These are phyloP conservation scores for Prunella vulgaris DNA, from an alignment of 257 asterid species.

Conservation along the genomic window DNA sequence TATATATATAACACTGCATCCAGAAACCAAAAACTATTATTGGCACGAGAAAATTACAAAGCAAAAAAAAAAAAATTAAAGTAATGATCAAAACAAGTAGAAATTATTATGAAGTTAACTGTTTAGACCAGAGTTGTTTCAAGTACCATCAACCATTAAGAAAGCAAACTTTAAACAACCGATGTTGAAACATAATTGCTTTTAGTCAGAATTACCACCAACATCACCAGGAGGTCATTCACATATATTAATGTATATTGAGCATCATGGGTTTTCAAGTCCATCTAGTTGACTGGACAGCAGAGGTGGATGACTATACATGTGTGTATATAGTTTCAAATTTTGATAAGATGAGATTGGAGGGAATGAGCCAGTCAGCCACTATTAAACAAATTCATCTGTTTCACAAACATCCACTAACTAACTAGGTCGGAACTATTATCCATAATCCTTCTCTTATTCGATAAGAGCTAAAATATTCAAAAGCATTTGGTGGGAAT, in stretches of 20 bases:
- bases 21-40: neutral
- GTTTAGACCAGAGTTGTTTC: neutral
- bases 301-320: neutral
- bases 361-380: too few species aligned
- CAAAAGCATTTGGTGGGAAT: neutral
- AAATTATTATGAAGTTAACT: neutral
- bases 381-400: neutral
- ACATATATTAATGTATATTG: neutral
- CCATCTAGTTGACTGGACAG: slow-evolving; percentile 3
- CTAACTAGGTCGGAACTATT: neutral
- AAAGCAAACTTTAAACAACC: neutral
- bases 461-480: neutral
- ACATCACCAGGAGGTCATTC: neutral
- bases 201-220: neutral
- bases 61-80: neutral
- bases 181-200: neutral
- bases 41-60: neutral
- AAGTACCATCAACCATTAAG: neutral
- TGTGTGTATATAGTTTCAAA: neutral
- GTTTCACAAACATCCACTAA: neutral
- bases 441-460: neutral
- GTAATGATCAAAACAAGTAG: neutral
- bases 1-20: neutral
- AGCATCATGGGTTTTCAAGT: neutral
- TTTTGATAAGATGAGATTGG: too few species aligned